Evolutionary conservation across 2,329 filamentous ascomycete genomes (phyloP).

Genomic region (Fusarium tjaetaba): DNA sequence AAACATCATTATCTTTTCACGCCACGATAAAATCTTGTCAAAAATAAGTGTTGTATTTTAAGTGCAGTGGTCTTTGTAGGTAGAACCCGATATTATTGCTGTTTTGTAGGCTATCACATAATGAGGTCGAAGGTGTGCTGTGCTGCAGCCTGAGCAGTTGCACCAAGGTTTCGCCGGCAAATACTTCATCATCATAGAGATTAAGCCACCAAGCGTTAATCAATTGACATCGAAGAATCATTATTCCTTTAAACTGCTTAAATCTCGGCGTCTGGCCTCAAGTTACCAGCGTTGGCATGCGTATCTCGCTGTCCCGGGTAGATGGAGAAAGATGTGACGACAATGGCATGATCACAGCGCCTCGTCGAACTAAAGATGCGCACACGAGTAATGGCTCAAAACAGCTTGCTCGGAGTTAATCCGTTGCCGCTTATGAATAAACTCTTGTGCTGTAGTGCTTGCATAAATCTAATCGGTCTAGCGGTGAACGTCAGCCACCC

Average conservation of each 20-base stretch:
- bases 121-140: accelerated
- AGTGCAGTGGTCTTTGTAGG: neutral
- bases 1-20: neutral
- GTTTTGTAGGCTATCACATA: too few species aligned
- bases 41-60: accelerated
- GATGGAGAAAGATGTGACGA: neutral
- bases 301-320: neutral
- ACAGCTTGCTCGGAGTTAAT: neutral
- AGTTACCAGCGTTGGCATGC: neutral
- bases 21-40: accelerated
- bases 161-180: neutral
- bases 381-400: neutral
- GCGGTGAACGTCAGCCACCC: neutral
- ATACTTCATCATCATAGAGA: accelerated
- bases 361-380: neutral
- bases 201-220: accelerated
- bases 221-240: too few species aligned
- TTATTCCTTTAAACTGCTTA: accelerated
- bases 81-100: neutral
- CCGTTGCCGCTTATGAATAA: neutral
- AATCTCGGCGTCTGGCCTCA: accelerated
- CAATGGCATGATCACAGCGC: neutral
- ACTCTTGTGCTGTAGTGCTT: neutral
- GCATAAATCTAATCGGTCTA: neutral
- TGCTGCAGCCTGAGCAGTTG: accelerated